Conservation (phyloP, 192 early-diverging fungal genomes). For the Coemansia sp. region DNA sequence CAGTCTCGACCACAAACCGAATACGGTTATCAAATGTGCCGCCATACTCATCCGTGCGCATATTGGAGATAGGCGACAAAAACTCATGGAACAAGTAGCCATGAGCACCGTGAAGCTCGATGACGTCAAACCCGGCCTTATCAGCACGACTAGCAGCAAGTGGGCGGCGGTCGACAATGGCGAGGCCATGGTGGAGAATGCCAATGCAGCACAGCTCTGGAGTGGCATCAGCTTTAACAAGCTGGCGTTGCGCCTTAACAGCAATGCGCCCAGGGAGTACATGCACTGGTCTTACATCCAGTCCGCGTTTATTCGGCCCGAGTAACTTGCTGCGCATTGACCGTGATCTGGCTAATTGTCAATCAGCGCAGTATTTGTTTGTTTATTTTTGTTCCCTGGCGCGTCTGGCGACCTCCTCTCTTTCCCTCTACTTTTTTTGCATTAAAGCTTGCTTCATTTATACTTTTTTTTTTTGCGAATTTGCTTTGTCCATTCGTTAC, state of each 20-base stretch:
- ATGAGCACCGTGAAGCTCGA: slow-evolving; percentile 92
- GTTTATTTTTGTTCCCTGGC: neutral
- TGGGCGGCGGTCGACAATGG: slow-evolving; percentile 27
- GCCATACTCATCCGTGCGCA: slow-evolving; percentile 91
- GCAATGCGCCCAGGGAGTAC: slow-evolving; percentile 36
- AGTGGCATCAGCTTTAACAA: slow-evolving; percentile 32
- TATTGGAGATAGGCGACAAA: slow-evolving; percentile 78
- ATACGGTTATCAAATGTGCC: slow-evolving; percentile 89
- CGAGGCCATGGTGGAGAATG: slow-evolving; percentile 13
- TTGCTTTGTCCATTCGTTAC: neutral
- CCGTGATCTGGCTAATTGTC: neutral
- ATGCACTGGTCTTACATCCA: slow-evolving; percentile 36
- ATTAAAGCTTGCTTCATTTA: neutral
- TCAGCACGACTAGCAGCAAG: slow-evolving; percentile 71
- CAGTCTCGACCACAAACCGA: slow-evolving; percentile 75
- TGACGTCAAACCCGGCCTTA: slow-evolving; percentile 84
- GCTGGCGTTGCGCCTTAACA: slow-evolving; percentile 42
- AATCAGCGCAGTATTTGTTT: neutral
- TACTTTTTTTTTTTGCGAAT: slow-evolving; percentile 6
- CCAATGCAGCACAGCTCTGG: slow-evolving; percentile 26
- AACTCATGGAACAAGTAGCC: slow-evolving; percentile 88
- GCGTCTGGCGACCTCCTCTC: neutral
- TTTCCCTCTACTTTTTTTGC: neutral
- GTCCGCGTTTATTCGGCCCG: neutral
- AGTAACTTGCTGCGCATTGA: neutral